These are phyloP conservation scores for Chalciporus piperatus DNA, from an alignment of 768 basidiomycete species.

Conservation along the genomic window DNA sequence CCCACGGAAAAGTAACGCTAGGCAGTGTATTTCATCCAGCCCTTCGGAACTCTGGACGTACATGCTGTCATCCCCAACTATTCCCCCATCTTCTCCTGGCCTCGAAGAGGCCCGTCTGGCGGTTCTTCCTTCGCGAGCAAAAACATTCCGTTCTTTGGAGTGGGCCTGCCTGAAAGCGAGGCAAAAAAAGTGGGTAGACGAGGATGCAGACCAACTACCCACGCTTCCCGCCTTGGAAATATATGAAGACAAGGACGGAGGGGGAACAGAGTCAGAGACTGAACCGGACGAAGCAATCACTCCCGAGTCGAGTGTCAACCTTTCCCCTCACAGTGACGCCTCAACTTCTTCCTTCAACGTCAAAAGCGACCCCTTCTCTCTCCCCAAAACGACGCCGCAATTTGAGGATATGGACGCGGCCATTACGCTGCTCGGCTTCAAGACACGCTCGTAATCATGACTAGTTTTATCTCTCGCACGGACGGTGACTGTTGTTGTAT, in stretches of 20 bases:
- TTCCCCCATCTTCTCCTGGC: slow-evolving; percentile 18
- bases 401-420: slow-evolving; percentile 37
- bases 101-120: slow-evolving; percentile 26
- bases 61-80: slow-evolving; percentile 28
- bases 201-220: slow-evolving; percentile 13
- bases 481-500: slow-evolving; percentile 13
- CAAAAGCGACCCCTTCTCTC: slow-evolving; percentile 1
- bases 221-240: slow-evolving; percentile 9
- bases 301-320: slow-evolving; percentile 9
- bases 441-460: slow-evolving; percentile 12
- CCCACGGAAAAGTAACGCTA: slow-evolving; percentile 23
- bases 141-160: slow-evolving; percentile 57
- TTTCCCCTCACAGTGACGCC: slow-evolving; percentile 6
- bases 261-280: slow-evolving; percentile 11
- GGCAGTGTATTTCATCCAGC: slow-evolving; percentile 3
- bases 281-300: slow-evolving; percentile 16
- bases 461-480: background rate
- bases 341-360: background rate
- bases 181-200: slow-evolving; percentile 26
- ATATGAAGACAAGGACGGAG: slow-evolving; percentile 7
- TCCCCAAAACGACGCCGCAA: slow-evolving; percentile 10
- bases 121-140: slow-evolving; percentile 30
- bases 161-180: slow-evolving; percentile 66
- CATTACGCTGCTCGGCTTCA: slow-evolving; percentile 36
- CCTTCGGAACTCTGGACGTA: slow-evolving; percentile 28